Evolutionary conservation across 2,329 filamentous ascomycete genomes (phyloP).

Genomic region (Rutstroemia sp.): DNA sequence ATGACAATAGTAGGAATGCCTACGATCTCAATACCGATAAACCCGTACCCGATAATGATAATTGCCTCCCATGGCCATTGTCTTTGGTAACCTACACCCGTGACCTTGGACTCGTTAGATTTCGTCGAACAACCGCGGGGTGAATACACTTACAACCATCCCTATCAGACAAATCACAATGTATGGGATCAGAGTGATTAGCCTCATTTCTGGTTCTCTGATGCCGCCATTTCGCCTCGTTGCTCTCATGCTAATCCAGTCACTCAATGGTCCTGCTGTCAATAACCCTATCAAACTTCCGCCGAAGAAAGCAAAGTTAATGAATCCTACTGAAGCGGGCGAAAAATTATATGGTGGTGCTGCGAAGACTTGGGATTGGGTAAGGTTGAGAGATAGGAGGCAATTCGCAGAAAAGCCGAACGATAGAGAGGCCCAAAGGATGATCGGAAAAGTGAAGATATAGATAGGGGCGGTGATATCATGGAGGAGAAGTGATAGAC

Average conservation of each 20-base stretch:
- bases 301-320: slow-evolving; percentile 48
- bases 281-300: slow-evolving; percentile 46
- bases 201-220: slow-evolving; percentile 50
- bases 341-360: slow-evolving; percentile 48
- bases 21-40: slow-evolving; percentile 47
- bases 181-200: slow-evolving; percentile 50
- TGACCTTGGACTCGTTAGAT: slow-evolving; percentile 16
- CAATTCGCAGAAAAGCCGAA: slow-evolving; percentile 49
- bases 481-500: background rate
- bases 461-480: background rate
- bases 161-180: slow-evolving; percentile 49
- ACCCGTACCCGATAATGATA: slow-evolving; percentile 48
- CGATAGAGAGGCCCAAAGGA: slow-evolving; percentile 52
- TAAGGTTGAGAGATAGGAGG: slow-evolving; percentile 50
- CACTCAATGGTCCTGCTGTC: slow-evolving; percentile 47
- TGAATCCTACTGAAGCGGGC: slow-evolving; percentile 43
- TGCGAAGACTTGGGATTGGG: slow-evolving; percentile 44
- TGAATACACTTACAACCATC: slow-evolving; percentile 35
- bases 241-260: slow-evolving; percentile 48
- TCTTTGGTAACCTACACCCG: slow-evolving; percentile 43
- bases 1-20: slow-evolving; percentile 48
- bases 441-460: slow-evolving; percentile 51
- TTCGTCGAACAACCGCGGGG: background rate
- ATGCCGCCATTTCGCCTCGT: slow-evolving; percentile 47
- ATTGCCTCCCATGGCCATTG: slow-evolving; percentile 45